Evolutionary conservation across 2,329 filamentous ascomycete genomes (phyloP).

Genomic region (Fusarium torreyae): DNA sequence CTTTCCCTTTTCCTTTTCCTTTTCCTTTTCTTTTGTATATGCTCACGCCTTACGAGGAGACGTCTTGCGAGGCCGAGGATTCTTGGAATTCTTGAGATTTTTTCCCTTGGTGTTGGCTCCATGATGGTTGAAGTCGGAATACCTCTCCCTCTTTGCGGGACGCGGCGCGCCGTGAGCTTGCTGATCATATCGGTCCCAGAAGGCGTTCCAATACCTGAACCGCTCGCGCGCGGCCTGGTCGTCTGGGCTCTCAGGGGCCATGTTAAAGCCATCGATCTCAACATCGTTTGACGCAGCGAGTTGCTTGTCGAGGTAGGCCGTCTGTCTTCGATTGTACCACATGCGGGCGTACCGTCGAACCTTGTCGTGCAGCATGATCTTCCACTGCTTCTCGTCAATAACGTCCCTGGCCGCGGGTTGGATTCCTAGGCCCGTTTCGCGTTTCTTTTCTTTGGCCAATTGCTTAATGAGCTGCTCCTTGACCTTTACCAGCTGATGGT

Average conservation of each 20-base stretch:
- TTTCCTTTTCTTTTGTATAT: too few species aligned
- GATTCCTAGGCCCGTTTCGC: constrained; percentile 38
- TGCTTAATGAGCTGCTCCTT: constrained; percentile 41
- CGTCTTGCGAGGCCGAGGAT: too few species aligned
- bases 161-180: constrained; percentile 11
- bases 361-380: constrained; percentile 40
- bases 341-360: constrained; percentile 37
- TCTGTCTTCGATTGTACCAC: constrained; percentile 44
- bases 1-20: background rate
- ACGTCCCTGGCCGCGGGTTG: background rate
- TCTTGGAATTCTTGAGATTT: too few species aligned
- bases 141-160: background rate
- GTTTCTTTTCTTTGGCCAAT: constrained; percentile 36
- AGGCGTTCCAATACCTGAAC: constrained; percentile 44
- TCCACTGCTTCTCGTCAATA: constrained; percentile 36
- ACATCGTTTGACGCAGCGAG: background rate
- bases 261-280: constrained; percentile 19
- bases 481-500: constrained; percentile 51
- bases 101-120: background rate
- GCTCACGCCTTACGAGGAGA: too few species aligned
- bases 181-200: constrained; percentile 50
- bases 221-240: constrained; percentile 34
- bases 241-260: constrained; percentile 29
- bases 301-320: constrained; percentile 6
- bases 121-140: background rate